A percentile compares a stretch with the other conserved stretches of the same genome.
Evolutionary conservation across 169 alveolate genomes (phyloP).

Genomic region (Plasmodium falciparum): DNA sequence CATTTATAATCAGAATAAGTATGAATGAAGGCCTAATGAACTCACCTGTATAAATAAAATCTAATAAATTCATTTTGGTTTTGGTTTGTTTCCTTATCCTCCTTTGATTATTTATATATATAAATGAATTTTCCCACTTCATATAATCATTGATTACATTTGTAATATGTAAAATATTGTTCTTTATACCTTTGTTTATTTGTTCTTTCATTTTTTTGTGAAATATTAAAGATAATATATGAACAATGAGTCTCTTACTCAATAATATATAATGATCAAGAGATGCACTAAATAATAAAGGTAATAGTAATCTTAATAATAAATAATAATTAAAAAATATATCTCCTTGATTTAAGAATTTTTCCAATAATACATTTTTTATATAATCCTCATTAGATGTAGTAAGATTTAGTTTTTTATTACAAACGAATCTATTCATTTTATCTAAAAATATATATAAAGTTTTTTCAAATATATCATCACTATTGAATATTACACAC

Average conservation of each 20-base stretch:
- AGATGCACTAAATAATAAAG: slow-evolving; percentile 7
- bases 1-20: slow-evolving; percentile 24
- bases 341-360: slow-evolving; percentile 6
- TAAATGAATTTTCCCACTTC: slow-evolving; percentile 63
- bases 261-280: slow-evolving; percentile 13
- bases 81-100: slow-evolving; percentile 56
- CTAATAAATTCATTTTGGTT: slow-evolving; percentile 16
- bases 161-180: background rate
- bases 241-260: slow-evolving; percentile 13
- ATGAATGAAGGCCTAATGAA: slow-evolving; percentile 52
- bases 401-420: background rate
- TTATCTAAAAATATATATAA: slow-evolving; percentile 32
- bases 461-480: slow-evolving; percentile 51
- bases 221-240: slow-evolving; percentile 23
- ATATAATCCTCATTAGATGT: slow-evolving; percentile 1
- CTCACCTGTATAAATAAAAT: slow-evolving; percentile 53
- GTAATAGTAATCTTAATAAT: slow-evolving; percentile 33
- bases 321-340: slow-evolving; percentile 43
- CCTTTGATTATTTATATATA: slow-evolving; percentile 62
- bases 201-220: background rate
- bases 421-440: background rate
- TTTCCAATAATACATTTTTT: slow-evolving; percentile 1
- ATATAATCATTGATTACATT: slow-evolving; percentile 8
- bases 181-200: background rate
- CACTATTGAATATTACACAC: background rate